Percentiles rank a stretch among this genome's conserved stretches.
phyloP scores from a whole-genome alignment of 1,139 yeast genomes.

The Petasospora rhodanensis region DNA sequence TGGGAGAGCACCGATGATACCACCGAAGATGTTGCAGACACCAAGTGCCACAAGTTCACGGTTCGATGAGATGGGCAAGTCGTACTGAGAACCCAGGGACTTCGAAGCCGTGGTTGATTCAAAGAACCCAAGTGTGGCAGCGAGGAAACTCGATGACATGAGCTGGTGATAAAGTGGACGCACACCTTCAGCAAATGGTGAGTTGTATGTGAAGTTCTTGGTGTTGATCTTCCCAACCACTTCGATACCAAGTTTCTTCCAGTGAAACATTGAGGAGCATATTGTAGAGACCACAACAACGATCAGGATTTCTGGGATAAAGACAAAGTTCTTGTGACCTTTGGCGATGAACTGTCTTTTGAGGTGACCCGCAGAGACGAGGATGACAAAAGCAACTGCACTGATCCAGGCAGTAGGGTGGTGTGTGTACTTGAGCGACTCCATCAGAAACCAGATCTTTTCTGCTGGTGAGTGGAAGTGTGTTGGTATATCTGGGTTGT shows the following conservation, averaged over 20 bases:
- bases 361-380: slow-evolving; percentile 38
- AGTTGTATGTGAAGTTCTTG: slow-evolving; percentile 37
- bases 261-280: slow-evolving; percentile 48
- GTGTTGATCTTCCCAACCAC: slow-evolving; percentile 66
- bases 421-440: slow-evolving; percentile 41
- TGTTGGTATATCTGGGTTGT: slow-evolving; percentile 36
- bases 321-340: slow-evolving; percentile 32
- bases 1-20: slow-evolving; percentile 68
- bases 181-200: slow-evolving; percentile 41
- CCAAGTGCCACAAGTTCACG: slow-evolving; percentile 84
- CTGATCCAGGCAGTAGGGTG: slow-evolving; percentile 52
- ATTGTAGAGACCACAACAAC: slow-evolving; percentile 64
- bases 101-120: slow-evolving; percentile 93
- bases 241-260: slow-evolving; percentile 57
- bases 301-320: slow-evolving; percentile 77
- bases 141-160: slow-evolving; percentile 59
- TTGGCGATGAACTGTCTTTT: slow-evolving; percentile 36
- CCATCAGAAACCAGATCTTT: slow-evolving; percentile 55
- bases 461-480: slow-evolving; percentile 78
- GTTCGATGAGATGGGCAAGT: slow-evolving; percentile 66
- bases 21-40: slow-evolving; percentile 50
- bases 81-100: slow-evolving; percentile 63
- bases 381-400: slow-evolving; percentile 38
- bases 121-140: slow-evolving; percentile 87
- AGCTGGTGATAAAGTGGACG: slow-evolving; percentile 29